Evolutionary conservation across 305 asterid genomes (phyloP).

Genomic region (Coffea humblotiana): DNA sequence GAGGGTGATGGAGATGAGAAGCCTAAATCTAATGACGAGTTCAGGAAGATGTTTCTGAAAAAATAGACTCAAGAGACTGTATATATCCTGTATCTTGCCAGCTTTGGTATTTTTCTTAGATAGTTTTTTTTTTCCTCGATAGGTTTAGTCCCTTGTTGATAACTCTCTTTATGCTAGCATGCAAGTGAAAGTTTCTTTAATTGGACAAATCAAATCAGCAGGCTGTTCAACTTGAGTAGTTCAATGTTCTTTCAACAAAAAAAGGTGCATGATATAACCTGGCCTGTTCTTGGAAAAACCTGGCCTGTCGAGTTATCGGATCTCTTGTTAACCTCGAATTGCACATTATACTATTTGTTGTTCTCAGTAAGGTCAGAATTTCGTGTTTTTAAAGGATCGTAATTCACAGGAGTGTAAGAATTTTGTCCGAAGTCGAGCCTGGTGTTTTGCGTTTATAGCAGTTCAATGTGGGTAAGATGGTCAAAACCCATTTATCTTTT

Average conservation of each 20-base stretch:
- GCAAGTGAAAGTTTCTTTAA: neutral
- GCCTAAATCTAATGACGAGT: constrained; percentile 86
- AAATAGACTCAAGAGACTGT: constrained; percentile 8
- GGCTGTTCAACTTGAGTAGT: neutral
- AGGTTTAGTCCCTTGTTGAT: neutral
- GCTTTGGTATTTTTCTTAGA: neutral
- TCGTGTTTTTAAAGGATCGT: neutral
- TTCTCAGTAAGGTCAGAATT: neutral
- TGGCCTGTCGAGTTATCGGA: neutral
- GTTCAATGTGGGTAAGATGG: no score
- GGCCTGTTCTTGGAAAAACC: no score
- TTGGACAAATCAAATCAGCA: neutral
- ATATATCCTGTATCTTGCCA: neutral
- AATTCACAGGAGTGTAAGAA: no score
- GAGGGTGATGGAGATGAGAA: constrained; percentile 47
- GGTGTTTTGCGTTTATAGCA: no score
- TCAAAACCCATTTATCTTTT: no score
- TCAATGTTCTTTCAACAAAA: neutral
- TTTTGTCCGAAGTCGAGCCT: no score
- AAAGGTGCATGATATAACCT: neutral
- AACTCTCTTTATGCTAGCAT: neutral
- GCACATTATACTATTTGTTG: neutral
- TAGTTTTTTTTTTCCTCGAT: neutral
- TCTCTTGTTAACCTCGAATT: neutral
- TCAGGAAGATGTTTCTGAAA: constrained; percentile 75